Evolutionary conservation across 371 early-diverging fungal genomes (phyloP).

Genomic region (Rhizopus delemar): DNA sequence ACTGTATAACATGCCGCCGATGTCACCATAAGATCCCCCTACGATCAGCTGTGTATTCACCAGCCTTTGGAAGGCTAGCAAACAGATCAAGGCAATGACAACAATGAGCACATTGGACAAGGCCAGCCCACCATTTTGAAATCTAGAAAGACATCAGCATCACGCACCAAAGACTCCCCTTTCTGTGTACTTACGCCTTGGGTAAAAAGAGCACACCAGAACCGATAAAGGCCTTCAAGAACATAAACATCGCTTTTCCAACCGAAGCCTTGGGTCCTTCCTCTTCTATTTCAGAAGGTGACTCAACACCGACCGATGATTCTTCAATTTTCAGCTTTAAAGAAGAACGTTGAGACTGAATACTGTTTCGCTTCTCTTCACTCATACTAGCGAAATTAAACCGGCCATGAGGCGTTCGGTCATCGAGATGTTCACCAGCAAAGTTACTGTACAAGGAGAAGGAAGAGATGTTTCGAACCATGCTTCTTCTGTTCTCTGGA

Average conservation of each 20-base stretch:
- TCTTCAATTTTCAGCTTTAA: too few species aligned
- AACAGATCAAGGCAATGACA: conserved; percentile 30
- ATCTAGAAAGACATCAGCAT: conserved; percentile 6
- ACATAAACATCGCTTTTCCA: conserved; percentile 72
- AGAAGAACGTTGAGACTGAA: too few species aligned
- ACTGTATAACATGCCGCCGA: conserved; percentile 71
- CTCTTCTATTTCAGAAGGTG: too few species aligned
- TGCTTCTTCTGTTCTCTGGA: conserved; percentile 15
- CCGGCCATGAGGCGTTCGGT: neutral
- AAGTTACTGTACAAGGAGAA: conserved; percentile 36
- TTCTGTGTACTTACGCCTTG: conserved; percentile 52
- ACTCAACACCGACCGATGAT: too few species aligned
- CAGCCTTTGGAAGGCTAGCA: conserved; percentile 31
- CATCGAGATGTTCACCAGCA: conserved; percentile 36
- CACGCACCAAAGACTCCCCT: neutral
- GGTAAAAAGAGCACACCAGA: conserved; percentile 69
- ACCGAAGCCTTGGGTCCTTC: conserved; percentile 51
- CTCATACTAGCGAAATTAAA: neutral
- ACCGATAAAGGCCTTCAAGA: conserved; percentile 78
- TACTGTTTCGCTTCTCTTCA: neutral
- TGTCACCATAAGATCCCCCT: conserved; percentile 79
- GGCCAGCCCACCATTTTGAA: conserved; percentile 36
- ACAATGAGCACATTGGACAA: conserved; percentile 31
- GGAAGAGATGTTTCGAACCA: conserved; percentile 30
- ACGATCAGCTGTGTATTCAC: conserved; percentile 38